phyloP scores from a whole-genome alignment of 2,329 filamentous ascomycete genomes.

The Cyanodermella asteris region DNA sequence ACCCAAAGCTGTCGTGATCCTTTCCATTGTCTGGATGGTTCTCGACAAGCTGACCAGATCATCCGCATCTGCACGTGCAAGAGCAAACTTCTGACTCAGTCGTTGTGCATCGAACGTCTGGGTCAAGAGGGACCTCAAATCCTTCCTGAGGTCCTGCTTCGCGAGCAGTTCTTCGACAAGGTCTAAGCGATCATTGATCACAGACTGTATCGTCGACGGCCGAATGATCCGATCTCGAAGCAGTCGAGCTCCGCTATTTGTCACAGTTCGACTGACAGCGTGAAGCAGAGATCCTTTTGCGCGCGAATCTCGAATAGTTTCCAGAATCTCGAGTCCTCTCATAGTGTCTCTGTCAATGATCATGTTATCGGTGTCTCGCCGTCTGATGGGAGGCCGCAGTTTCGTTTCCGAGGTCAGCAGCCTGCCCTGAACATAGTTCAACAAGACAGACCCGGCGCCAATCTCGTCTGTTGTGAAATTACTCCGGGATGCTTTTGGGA shows the following conservation, averaged over 20 bases:
- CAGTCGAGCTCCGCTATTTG: slow-evolving; percentile 71
- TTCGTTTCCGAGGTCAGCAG: slow-evolving; percentile 59
- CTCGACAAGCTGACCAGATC: slow-evolving; percentile 66
- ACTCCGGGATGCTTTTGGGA: slow-evolving; percentile 29
- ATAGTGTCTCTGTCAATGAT: slow-evolving; percentile 80
- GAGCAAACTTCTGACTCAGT: slow-evolving; percentile 78
- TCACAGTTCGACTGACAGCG: slow-evolving; percentile 72
- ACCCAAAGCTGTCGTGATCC: slow-evolving; percentile 32
- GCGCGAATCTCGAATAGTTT: slow-evolving; percentile 52
- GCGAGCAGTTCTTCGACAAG: slow-evolving; percentile 56
- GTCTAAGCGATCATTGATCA: slow-evolving; percentile 61
- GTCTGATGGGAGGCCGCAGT: slow-evolving; percentile 59
- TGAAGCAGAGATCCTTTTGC: slow-evolving; percentile 69
- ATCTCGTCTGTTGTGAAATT: slow-evolving; percentile 49
- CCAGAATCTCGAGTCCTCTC: slow-evolving; percentile 68
- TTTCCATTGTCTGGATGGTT: slow-evolving; percentile 54
- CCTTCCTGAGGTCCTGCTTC: slow-evolving; percentile 45
- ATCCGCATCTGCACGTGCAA: slow-evolving; percentile 78
- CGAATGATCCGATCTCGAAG: slow-evolving; percentile 67
- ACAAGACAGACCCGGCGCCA: slow-evolving; percentile 53
- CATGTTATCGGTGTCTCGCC: slow-evolving; percentile 59
- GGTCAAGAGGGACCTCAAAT: slow-evolving; percentile 44
- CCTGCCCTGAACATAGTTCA: slow-evolving; percentile 64
- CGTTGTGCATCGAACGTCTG: slow-evolving; percentile 70
- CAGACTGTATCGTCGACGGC: slow-evolving; percentile 64